Percentiles rank a stretch among this genome's conserved stretches.
Conservation (phyloP, 106 monocot genomes). For the Phalaenopsis aphrodite region DNA sequence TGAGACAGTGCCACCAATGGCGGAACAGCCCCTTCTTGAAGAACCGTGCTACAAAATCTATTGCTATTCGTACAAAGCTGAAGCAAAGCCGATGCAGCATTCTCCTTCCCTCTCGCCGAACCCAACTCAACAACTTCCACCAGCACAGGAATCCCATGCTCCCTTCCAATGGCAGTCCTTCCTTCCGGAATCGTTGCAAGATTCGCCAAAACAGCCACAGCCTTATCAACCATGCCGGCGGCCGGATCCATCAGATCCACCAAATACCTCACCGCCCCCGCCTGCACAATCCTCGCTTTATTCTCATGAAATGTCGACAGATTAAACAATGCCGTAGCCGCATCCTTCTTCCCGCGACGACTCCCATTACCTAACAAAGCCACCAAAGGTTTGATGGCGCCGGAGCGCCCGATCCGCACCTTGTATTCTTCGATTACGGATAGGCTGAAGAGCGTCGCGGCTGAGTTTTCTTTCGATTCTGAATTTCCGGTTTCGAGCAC, state of each 20-base stretch:
- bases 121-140: slow-evolving; percentile 98
- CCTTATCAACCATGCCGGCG: slow-evolving; percentile 96
- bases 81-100: slow-evolving; percentile 92
- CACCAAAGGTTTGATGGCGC: slow-evolving; percentile 74
- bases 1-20: slow-evolving; percentile 86
- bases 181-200: slow-evolving; percentile 84
- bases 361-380: slow-evolving; percentile 71
- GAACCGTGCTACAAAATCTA: slow-evolving; percentile 70
- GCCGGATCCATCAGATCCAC: slow-evolving; percentile 96
- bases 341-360: slow-evolving; percentile 89
- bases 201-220: slow-evolving; percentile 87
- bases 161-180: slow-evolving; percentile 59
- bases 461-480: slow-evolving; percentile 87
- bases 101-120: slow-evolving; percentile 83
- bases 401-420: slow-evolving; percentile 75
- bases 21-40: slow-evolving; percentile 92
- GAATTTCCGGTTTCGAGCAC: slow-evolving; percentile 80
- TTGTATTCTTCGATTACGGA: slow-evolving; percentile 91
- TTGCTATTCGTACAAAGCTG: slow-evolving; percentile 84
- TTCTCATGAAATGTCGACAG: slow-evolving; percentile 91
- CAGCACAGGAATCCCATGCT: slow-evolving; percentile 70
- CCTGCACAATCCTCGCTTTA: slow-evolving; percentile 79
- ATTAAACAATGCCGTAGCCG: slow-evolving; percentile 92
- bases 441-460: slow-evolving; percentile 89
- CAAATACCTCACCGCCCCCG: slow-evolving; percentile 80